Conservation (phyloP, 805 yeast genomes). For the Sporopachydermia quercuum region DNA sequence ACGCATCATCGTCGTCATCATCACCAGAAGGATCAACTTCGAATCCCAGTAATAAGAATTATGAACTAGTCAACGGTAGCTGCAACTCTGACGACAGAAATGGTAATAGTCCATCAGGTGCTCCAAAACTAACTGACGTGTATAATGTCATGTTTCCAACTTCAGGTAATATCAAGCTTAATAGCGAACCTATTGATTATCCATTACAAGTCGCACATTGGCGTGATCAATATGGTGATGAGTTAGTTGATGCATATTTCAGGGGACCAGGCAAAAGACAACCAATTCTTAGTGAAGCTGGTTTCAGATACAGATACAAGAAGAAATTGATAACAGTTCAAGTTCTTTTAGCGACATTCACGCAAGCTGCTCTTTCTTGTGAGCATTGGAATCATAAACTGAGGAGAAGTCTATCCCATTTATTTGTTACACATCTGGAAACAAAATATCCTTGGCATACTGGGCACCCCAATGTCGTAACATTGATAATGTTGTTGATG, state of each 20-base stretch:
- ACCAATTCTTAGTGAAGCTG: slow-evolving; percentile 7
- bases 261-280: slow-evolving; percentile 4
- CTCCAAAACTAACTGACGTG: background rate
- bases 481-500: background rate
- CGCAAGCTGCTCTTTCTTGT: slow-evolving; percentile 4
- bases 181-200: background rate
- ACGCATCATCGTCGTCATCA: background rate
- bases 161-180: background rate
- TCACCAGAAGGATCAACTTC: background rate
- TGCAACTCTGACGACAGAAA: too few species aligned
- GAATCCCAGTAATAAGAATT: too few species aligned
- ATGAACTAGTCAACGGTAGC: too few species aligned
- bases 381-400: slow-evolving; percentile 5
- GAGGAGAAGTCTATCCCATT: background rate
- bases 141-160: background rate
- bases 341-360: slow-evolving; percentile 8
- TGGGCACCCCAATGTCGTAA: background rate
- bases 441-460: background rate
- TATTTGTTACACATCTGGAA: background rate
- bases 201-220: slow-evolving; percentile 4
- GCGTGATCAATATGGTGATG: slow-evolving; percentile 5
- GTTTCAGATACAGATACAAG: slow-evolving; percentile 7
- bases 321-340: slow-evolving; percentile 6
- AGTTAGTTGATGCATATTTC: slow-evolving; percentile 6
- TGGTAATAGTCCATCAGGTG: too few species aligned